Conservation (phyloP, 306 rosid genomes). For the Benincasa hispida region DNA sequence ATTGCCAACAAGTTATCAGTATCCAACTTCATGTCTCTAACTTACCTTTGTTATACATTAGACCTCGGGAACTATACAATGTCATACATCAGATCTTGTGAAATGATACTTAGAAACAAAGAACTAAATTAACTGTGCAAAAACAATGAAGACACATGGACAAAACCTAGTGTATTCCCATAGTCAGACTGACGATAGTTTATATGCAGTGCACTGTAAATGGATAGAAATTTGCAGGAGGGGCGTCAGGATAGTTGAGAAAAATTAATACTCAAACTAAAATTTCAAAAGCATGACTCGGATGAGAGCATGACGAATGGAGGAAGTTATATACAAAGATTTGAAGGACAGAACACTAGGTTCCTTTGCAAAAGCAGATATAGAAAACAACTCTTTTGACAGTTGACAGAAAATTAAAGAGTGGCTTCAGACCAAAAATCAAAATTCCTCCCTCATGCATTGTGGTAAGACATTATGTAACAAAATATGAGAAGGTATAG, state of each 20-base stretch:
- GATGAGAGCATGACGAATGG: background rate
- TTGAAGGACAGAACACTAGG: background rate
- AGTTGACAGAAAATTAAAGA: background rate
- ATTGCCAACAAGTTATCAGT: background rate
- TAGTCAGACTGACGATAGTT: background rate
- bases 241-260: background rate
- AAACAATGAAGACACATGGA: background rate
- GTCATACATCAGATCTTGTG: background rate
- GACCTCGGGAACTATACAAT: background rate
- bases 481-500: background rate
- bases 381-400: background rate
- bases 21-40: background rate
- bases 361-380: background rate
- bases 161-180: background rate
- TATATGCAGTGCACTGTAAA: no score
- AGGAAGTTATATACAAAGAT: background rate
- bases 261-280: background rate
- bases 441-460: background rate
- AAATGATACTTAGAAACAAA: constrained; percentile 4
- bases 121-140: background rate
- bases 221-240: no score
- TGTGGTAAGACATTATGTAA: background rate
- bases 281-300: background rate
- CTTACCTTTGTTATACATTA: background rate
- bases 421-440: constrained; percentile 1